A percentile compares a stretch with the other conserved stretches of the same genome.
Conservation (phyloP, 1,284 basidiomycete genomes). For the Ganoderma boninense region DNA sequence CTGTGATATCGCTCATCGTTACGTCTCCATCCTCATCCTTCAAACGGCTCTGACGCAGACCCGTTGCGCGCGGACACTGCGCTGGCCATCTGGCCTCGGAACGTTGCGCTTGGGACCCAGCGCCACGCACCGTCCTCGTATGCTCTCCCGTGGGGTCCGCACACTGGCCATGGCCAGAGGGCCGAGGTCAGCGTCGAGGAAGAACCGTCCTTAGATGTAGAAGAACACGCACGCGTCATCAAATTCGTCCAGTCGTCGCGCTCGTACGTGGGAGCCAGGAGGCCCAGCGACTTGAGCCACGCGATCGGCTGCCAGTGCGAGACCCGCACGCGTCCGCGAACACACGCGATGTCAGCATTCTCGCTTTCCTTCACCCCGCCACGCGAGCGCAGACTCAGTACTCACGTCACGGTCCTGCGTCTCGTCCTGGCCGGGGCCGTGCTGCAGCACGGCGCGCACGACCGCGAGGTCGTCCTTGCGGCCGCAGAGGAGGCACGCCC, state of each 20-base stretch:
- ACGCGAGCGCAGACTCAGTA: too few relatives aligned
- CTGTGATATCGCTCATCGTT: conserved; percentile 11
- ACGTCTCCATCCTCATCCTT: conserved; percentile 16
- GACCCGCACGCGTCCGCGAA: neutral
- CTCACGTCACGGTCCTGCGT: conserved; percentile 14
- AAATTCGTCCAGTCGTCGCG: conserved; percentile 27
- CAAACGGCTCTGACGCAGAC: neutral
- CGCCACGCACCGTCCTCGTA: conserved; percentile 20
- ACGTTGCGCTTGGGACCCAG: conserved; percentile 14
- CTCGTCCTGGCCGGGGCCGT: neutral
- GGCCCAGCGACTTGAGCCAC: conserved; percentile 9
- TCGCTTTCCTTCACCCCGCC: neutral
- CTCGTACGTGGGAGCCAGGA: conserved; percentile 15
- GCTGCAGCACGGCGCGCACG: conserved; percentile 21
- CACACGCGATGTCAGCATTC: neutral
- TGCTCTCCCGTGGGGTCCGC: conserved; percentile 16
- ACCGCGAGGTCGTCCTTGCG: conserved; percentile 17
- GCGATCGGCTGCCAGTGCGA: conserved; percentile 13
- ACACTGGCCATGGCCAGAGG: conserved; percentile 1
- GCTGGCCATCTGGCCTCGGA: conserved; percentile 10
- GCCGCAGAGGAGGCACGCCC: conserved; percentile 21
- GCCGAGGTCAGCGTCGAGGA: neutral
- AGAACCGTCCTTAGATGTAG: neutral
- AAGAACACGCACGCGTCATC: conserved; percentile 18
- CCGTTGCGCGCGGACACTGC: neutral